A percentile compares a stretch with the other conserved stretches of the same genome.
These are phyloP conservation scores for Fagus crenata DNA, from an alignment of 306 rosid genomes.

Conservation along the genomic window DNA sequence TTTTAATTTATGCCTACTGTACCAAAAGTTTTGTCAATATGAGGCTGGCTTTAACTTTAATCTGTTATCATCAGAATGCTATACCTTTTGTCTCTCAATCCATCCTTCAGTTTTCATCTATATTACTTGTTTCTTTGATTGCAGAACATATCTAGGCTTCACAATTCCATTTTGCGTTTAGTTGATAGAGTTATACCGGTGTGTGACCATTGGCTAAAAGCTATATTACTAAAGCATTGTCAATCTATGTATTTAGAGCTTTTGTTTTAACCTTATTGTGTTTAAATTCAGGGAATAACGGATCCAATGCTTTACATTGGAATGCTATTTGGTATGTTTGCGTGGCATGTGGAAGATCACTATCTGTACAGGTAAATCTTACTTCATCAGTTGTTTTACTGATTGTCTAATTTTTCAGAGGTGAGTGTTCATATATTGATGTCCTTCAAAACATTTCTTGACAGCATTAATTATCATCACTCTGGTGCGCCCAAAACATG, in stretches of 20 bases:
- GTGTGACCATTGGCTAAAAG: slow-evolving; percentile 16
- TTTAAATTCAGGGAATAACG: slow-evolving; percentile 35
- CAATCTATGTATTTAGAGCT: neutral
- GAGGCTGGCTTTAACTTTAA: no score
- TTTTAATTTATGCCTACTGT: neutral
- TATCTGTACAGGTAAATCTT: slow-evolving; percentile 36
- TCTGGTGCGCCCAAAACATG: slow-evolving; percentile 44
- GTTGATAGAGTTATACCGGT: slow-evolving; percentile 38
- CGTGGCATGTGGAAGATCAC: slow-evolving; percentile 54
- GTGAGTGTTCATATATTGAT: neutral
- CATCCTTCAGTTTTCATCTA: neutral
- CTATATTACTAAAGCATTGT: neutral
- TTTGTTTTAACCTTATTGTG: slow-evolving; percentile 4
- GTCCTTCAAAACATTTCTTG: neutral
- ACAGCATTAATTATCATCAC: slow-evolving; percentile 47
- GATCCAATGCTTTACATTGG: slow-evolving; percentile 53
- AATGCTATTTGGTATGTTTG: slow-evolving; percentile 51
- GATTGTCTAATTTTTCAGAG: neutral
- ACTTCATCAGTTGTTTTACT: neutral
- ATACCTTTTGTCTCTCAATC: no score
- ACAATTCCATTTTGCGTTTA: slow-evolving; percentile 31
- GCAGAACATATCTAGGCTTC: slow-evolving; percentile 38
- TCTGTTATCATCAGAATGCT: no score
- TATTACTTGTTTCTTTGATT: slow-evolving; percentile 1
- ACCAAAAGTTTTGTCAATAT: neutral